A percentile compares a stretch with the other conserved stretches of the same genome.
Conservation (phyloP, 2,329 filamentous ascomycete species). For the Aspergillus aculeatus region DNA sequence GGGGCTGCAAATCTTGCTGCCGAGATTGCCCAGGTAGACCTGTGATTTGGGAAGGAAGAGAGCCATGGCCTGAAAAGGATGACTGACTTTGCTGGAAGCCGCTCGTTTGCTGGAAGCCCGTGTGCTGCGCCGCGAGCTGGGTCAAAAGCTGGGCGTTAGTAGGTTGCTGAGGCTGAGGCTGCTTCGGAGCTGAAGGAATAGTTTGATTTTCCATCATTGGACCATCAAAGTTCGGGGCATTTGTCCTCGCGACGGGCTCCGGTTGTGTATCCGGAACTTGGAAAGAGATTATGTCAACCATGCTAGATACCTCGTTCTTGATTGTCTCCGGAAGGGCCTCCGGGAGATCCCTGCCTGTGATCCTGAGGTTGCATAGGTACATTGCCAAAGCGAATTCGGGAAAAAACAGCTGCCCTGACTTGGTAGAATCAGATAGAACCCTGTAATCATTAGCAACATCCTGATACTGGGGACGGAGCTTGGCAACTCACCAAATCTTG, state of each 20-base stretch:
- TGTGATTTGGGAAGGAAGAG: slow-evolving; percentile 38
- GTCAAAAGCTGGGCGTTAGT: slow-evolving; percentile 65
- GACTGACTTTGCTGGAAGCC: slow-evolving; percentile 61
- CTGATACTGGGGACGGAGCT: slow-evolving; percentile 5
- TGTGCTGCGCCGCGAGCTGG: slow-evolving; percentile 55
- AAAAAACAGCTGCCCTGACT: slow-evolving; percentile 92
- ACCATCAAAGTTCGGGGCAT: slow-evolving; percentile 69
- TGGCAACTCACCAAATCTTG: slow-evolving; percentile 73
- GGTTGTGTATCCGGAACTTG: slow-evolving; percentile 73
- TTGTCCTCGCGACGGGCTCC: slow-evolving; percentile 56
- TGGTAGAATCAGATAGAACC: slow-evolving; percentile 92
- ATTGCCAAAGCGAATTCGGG: slow-evolving; percentile 96
- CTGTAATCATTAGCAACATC: slow-evolving; percentile 44
- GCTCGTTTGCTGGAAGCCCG: slow-evolving; percentile 62
- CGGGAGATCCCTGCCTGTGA: slow-evolving; percentile 83
- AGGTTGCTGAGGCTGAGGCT: slow-evolving; percentile 68
- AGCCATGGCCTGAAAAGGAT: slow-evolving; percentile 45
- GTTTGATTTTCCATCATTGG: slow-evolving; percentile 50
- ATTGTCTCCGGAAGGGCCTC: slow-evolving; percentile 74
- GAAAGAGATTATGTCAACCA: slow-evolving; percentile 99
- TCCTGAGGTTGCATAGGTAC: slow-evolving; percentile 94
- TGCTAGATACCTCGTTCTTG: slow-evolving; percentile 95
- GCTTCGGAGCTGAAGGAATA: slow-evolving; percentile 55
- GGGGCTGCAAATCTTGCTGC: slow-evolving; percentile 59
- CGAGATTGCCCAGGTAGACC: slow-evolving; percentile 50